Evolutionary conservation across 164 flowering plant genomes (phyloP), one percentile per base, ranked within the genome.

Genomic region (Umbilicus rupestris): DNA sequence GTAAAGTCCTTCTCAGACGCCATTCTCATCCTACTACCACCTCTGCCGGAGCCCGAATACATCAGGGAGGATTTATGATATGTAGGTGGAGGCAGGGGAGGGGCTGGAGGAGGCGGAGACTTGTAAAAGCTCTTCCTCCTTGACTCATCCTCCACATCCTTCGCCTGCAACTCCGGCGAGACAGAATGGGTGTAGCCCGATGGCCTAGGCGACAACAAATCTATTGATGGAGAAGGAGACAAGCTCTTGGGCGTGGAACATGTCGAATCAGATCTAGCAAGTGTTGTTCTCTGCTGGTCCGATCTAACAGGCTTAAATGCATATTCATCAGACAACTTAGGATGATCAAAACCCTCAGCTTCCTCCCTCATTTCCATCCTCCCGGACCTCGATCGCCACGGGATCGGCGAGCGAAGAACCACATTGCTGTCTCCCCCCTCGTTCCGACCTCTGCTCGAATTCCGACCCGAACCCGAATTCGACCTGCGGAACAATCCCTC

Each of bases 381-480:
- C 22, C 87, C 92, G 1, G 94, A 89, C 75, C 90, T 84, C 50
- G 97, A 84, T 66, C 92, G 45, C 96, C 94, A 87, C 33, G 96
- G 96, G 75, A 88, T 85, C 8, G 96, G 96, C 0, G 98, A 92
- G 20, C 82, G 93, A 76, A 81, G 91, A 0, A 88, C 92, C 39
- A 78, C 84, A 69, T 62, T 79, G 50, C 77, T 81, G 64, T 73
- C 64, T 59, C 73, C 65, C 8, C 72, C 77, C 64, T 79, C 86
- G 69, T 77, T 81, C 75, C 70, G 37, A 29, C 73, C 9, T 17
- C 70, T 72, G n/a, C n/a, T n/a, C n/a, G n/a, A n/a, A n/a, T n/a
- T n/a, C n/a, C n/a, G n/a, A n/a, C n/a, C n/a, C n/a, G n/a, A n/a
- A 60, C 78, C 58, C 14, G 31, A 59, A 62, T 64, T 77, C 16